phyloP scores from a whole-genome alignment of 2,329 filamentous ascomycete species.

The Tolypocladium ovalisporum region DNA sequence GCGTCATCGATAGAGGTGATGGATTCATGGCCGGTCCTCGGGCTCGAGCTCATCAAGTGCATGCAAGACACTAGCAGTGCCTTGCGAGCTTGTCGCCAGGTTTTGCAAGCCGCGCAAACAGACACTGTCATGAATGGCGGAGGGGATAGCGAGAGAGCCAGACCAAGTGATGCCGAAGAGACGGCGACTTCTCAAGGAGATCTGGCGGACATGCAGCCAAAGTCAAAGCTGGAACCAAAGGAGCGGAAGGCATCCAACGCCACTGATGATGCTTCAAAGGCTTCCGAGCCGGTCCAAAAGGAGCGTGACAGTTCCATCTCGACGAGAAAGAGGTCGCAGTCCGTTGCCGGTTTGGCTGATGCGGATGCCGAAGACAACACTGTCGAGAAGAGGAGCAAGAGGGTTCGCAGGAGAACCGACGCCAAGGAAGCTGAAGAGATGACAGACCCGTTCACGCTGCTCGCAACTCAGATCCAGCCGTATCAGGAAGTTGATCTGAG shows the following conservation, averaged over 20 bases:
- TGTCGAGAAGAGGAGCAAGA: constrained; percentile 53
- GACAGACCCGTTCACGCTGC: constrained; percentile 38
- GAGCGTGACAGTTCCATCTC: constrained; percentile 26
- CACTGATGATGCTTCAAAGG: constrained; percentile 14
- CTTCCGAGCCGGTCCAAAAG: constrained; percentile 18
- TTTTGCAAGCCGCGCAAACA: constrained; percentile 13
- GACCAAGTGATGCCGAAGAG: constrained; percentile 1
- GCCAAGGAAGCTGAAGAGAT: constrained; percentile 44
- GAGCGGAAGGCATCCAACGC: constrained; percentile 12
- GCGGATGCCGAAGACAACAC: constrained; percentile 44
- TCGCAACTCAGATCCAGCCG: constrained; percentile 44
- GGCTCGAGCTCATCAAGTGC: constrained; percentile 20
- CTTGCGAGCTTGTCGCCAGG: constrained; percentile 17
- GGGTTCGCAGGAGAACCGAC: constrained; percentile 40
- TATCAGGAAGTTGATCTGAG: constrained; percentile 46
- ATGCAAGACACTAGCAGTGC: constrained; percentile 16
- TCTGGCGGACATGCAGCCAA: not conserved
- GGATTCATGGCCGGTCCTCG: constrained; percentile 22
- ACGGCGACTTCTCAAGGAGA: not conserved
- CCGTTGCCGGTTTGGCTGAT: constrained; percentile 46
- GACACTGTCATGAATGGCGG: constrained; percentile 13
- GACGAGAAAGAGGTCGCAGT: constrained; percentile 52
- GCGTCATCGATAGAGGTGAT: constrained; percentile 6
- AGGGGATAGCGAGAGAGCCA: constrained; percentile 7
- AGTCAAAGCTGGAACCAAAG: constrained; percentile 6